Conservation (phyloP, 106 monocot genomes). For the Triglochin maritima region DNA sequence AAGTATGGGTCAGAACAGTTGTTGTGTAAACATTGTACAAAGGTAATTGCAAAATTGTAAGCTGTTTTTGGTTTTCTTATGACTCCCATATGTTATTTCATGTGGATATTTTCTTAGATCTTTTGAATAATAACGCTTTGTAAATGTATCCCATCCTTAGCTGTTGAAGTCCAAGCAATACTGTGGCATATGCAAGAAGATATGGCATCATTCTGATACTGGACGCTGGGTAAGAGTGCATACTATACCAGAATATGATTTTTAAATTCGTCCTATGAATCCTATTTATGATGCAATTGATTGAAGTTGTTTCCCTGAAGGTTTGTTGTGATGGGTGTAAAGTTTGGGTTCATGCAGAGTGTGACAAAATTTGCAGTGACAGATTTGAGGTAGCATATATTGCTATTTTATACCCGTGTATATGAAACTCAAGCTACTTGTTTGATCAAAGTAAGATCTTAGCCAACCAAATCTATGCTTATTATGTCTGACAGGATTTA, state of each 20-base stretch:
- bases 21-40: slow-evolving; percentile 61
- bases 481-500: slow-evolving; percentile 40
- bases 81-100: not conserved
- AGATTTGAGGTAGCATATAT: slow-evolving; percentile 41
- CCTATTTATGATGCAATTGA: not conserved
- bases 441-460: too few species aligned
- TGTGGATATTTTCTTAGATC: too few species aligned
- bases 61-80: not conserved
- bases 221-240: slow-evolving; percentile 65
- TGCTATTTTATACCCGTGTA: not conserved
- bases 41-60: slow-evolving; percentile 25
- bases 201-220: slow-evolving; percentile 91
- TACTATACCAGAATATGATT: not conserved
- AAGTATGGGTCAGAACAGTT: slow-evolving; percentile 40
- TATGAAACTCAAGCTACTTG: not conserved
- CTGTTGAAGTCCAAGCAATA: slow-evolving; percentile 69
- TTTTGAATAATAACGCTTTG: too few species aligned
- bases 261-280: not conserved
- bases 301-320: slow-evolving; percentile 17
- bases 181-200: slow-evolving; percentile 95
- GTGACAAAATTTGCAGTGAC: slow-evolving; percentile 51
- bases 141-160: slow-evolving; percentile 10
- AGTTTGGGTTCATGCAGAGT: slow-evolving; percentile 95
- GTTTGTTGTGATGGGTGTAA: slow-evolving; percentile 88
- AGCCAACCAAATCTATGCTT: too few species aligned